These are phyloP conservation scores for Jimgerdemannia lactiflua DNA, from an alignment of 192 early-diverging fungal genomes.

Conservation along the genomic window DNA sequence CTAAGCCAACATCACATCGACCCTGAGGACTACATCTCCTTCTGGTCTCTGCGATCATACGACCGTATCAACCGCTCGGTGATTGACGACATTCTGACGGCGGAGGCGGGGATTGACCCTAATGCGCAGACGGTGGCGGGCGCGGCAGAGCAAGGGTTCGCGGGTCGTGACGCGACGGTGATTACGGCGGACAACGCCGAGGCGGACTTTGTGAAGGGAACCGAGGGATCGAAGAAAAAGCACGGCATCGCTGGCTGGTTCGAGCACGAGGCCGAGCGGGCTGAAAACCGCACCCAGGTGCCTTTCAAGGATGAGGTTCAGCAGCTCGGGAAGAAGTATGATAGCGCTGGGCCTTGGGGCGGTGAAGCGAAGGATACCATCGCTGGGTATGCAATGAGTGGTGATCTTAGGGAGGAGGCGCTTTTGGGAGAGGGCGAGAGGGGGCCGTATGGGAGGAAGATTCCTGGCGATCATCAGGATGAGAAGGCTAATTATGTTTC, in stretches of 20 bases:
- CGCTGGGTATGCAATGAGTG: slow-evolving; percentile 24
- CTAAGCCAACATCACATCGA: slow-evolving; percentile 55
- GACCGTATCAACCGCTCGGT: slow-evolving; percentile 55
- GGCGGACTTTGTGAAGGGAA: slow-evolving; percentile 22
- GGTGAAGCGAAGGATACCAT: slow-evolving; percentile 10
- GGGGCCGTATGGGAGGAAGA: not conserved
- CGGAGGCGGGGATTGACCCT: not conserved
- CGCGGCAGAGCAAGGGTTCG: not conserved
- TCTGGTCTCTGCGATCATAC: slow-evolving; percentile 72
- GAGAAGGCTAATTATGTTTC: slow-evolving; percentile 44
- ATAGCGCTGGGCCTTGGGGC: not conserved
- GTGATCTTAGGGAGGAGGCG: slow-evolving; percentile 18
- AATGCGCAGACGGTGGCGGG: not conserved
- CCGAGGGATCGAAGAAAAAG: slow-evolving; percentile 1
- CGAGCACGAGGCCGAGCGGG: not conserved
- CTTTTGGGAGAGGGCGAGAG: slow-evolving; percentile 1
- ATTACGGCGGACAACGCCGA: slow-evolving; percentile 8
- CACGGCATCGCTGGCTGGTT: slow-evolving; percentile 8
- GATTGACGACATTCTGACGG: not conserved
- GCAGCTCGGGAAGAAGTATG: not conserved
- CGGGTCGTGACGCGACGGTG: not conserved
- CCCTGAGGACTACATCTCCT: slow-evolving; percentile 64
- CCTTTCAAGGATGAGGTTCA: slow-evolving; percentile 15
- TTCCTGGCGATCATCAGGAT: not conserved
- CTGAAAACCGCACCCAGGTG: slow-evolving; percentile 24